Conservation (phyloP, 1,284 basidiomycete species). For the Cutaneotrichosporon arboriforme region DNA sequence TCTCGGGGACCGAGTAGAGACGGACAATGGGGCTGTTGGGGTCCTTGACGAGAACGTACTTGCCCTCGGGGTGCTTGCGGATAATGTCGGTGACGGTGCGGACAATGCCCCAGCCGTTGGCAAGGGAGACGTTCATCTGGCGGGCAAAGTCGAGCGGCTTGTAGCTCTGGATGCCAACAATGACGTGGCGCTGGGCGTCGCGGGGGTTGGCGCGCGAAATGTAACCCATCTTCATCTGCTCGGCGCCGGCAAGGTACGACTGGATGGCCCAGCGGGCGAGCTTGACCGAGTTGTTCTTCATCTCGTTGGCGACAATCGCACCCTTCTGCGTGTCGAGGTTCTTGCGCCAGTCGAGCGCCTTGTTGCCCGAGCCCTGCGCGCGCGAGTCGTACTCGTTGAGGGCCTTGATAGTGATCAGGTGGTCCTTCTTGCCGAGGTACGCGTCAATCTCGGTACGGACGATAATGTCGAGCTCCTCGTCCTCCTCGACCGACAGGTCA, state of each 20-base stretch:
- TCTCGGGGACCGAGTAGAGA: slow-evolving; percentile 82
- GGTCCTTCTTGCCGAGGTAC: slow-evolving; percentile 58
- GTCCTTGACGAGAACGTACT: slow-evolving; percentile 91
- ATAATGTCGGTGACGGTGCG: slow-evolving; percentile 85
- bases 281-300: slow-evolving; percentile 99
- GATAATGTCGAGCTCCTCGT: slow-evolving; percentile 76
- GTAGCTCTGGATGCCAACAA: slow-evolving; percentile 90
- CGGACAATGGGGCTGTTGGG: slow-evolving; percentile 93
- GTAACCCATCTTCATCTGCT: slow-evolving; percentile 91
- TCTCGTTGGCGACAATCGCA: slow-evolving; percentile 97
- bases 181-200: slow-evolving; percentile 91
- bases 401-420: slow-evolving; percentile 82
- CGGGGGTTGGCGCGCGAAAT: slow-evolving; percentile 90
- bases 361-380: slow-evolving; percentile 59
- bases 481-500: slow-evolving; percentile 86
- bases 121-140: slow-evolving; percentile 90
- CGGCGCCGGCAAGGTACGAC: slow-evolving; percentile 90
- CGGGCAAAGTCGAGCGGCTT: slow-evolving; percentile 90
- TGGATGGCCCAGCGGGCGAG: slow-evolving; percentile 97
- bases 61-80: slow-evolving; percentile 93
- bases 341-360: slow-evolving; percentile 90
- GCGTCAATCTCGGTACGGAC: slow-evolving; percentile 97
- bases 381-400: slow-evolving; percentile 97
- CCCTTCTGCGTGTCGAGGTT: slow-evolving; percentile 95
- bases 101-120: slow-evolving; percentile 98